Conservation (phyloP, 2,329 filamentous ascomycete genomes). For the Epichloe hybrida region DNA sequence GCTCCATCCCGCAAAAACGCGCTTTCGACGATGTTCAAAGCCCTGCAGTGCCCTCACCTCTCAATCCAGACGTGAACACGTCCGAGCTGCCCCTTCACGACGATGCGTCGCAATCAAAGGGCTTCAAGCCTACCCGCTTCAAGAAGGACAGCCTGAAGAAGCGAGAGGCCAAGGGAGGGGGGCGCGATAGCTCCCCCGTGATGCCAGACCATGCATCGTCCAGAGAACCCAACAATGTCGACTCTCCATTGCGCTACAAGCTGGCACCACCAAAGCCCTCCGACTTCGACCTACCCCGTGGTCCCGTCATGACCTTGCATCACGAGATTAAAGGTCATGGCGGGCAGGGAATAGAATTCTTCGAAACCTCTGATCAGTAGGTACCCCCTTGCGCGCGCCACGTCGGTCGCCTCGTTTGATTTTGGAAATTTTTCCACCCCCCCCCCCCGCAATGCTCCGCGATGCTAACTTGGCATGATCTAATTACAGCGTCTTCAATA, state of each 20-base stretch:
- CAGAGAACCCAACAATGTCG: slow-evolving; percentile 26
- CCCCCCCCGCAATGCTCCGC: not conserved
- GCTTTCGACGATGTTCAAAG: slow-evolving; percentile 55
- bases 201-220: slow-evolving; percentile 41
- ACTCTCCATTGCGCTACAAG: slow-evolving; percentile 46
- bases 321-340: slow-evolving; percentile 37
- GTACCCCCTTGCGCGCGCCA: slow-evolving; percentile 10
- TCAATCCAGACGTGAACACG: slow-evolving; percentile 50
- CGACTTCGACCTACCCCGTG: slow-evolving; percentile 47
- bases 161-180: slow-evolving; percentile 45
- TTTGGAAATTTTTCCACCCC: not conserved
- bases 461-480: not conserved
- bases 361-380: slow-evolving; percentile 52
- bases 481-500: slow-evolving; percentile 43
- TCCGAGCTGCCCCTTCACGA: slow-evolving; percentile 27
- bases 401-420: not conserved
- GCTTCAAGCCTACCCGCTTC: slow-evolving; percentile 29
- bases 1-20: slow-evolving; percentile 50
- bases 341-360: slow-evolving; percentile 41
- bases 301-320: slow-evolving; percentile 42
- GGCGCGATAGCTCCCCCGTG: slow-evolving; percentile 38
- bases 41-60: slow-evolving; percentile 58
- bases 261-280: slow-evolving; percentile 47
- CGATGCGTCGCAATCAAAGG: slow-evolving; percentile 27
- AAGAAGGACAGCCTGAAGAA: slow-evolving; percentile 60